Evolutionary conservation across 2,329 filamentous ascomycete genomes (phyloP), one percentile per base, ranked within the genome.

Genomic region (Trichoderma atrobrunneum): DNA sequence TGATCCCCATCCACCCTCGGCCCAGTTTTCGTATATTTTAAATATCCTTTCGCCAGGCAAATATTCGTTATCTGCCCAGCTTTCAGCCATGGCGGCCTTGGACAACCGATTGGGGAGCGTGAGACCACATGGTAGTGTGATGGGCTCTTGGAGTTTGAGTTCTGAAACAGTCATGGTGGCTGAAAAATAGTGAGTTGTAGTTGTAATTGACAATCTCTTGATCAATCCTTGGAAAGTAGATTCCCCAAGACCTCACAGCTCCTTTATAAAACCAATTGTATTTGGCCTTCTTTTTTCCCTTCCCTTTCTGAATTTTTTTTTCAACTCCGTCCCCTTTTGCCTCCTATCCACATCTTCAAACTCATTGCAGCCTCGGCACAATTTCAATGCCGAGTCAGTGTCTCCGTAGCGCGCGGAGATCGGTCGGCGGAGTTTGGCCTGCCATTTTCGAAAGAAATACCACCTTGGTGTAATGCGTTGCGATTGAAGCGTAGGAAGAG

Each of bases 71-170:
- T 83, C 80, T 30, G 82, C 80, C 76, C 85, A 78, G 5, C 74
- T 74, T 74, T 88, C 85, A 5, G 85, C 82, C 80, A 89, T 83
- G 36, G 88, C 86, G 59, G 87, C 82, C 74, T 87, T 83, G 59
- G 78, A 81, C 1, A 90, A 81, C 6, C 88, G 85, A 75, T 90
- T 90, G 3, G 86, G 86, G 3, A 90, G 77, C 0, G 81, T 83
- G 30, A 90, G 81, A 1, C 88, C 88, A 76, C 86, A 88, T 73
- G 86, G 85, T 1, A 89, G 81, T 48, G 83, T 86, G 18, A 88
- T 76, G 0, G 86, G 82, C 32, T 84, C 28, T 24, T 64, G 51
- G 8, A 72, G 36, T 7, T 72, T 67, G 36, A 67, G 56, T 24
- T 64, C 24, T 14, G 68, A 26, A 14, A 56, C 34, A 43, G 68